These are phyloP conservation scores for Neofusicoccum sp. DNA, from an alignment of 2,329 filamentous ascomycete species.

Conservation along the genomic window DNA sequence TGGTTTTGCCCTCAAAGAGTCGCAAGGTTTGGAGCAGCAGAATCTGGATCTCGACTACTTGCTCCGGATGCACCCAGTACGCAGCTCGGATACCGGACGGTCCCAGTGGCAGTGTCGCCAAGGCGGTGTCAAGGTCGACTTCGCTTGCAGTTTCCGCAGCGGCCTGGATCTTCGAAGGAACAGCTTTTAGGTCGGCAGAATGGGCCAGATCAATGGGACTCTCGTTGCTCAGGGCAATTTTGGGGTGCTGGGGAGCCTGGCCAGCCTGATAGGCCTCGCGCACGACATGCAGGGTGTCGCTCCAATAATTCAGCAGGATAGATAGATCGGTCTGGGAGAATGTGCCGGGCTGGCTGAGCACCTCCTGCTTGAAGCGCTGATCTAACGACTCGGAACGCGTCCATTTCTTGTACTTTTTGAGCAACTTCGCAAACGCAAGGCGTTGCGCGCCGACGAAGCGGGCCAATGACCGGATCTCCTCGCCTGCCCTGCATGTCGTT, in stretches of 20 bases:
- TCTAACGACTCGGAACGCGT: slow-evolving; percentile 68
- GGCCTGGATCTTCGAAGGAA: slow-evolving; percentile 34
- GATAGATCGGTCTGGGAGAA: slow-evolving; percentile 68
- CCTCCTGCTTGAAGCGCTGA: slow-evolving; percentile 63
- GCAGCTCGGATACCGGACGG: slow-evolving; percentile 45
- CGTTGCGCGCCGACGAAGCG: slow-evolving; percentile 73
- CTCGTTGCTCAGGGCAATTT: slow-evolving; percentile 14
- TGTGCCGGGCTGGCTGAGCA: slow-evolving; percentile 66
- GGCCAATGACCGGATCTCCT: slow-evolving; percentile 68
- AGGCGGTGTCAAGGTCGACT: slow-evolving; percentile 50
- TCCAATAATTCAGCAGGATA: slow-evolving; percentile 49
- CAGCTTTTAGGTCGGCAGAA: slow-evolving; percentile 12
- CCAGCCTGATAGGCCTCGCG: slow-evolving; percentile 44
- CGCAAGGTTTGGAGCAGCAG: slow-evolving; percentile 51
- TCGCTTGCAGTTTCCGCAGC: slow-evolving; percentile 41
- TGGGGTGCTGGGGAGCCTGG: slow-evolving; percentile 15
- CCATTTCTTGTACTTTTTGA: slow-evolving; percentile 90
- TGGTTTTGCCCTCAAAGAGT: slow-evolving; percentile 32
- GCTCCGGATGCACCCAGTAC: slow-evolving; percentile 56
- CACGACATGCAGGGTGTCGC: slow-evolving; percentile 45
- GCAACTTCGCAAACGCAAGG: slow-evolving; percentile 75
- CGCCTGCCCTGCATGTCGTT: slow-evolving; percentile 53
- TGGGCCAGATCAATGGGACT: neutral
- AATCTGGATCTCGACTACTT: slow-evolving; percentile 54
- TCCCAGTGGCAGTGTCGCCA: slow-evolving; percentile 49